Evolutionary conservation across 805 yeast genomes (phyloP), one percentile per base, ranked within the genome.

Genomic region (Barnettozyma pratensis): DNA sequence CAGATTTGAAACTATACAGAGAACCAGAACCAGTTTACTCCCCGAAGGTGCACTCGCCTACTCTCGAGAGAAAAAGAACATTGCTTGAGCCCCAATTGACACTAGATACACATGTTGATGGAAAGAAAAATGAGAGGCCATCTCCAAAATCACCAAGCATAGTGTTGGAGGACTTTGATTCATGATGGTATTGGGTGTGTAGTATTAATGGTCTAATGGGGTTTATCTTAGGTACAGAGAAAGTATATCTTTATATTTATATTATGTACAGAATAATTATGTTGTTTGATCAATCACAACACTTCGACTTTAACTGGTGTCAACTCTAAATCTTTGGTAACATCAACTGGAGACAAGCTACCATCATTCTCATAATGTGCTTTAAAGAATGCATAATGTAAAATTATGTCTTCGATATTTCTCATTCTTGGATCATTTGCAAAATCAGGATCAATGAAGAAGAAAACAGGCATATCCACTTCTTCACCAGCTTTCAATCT

Each of bases 401-500:
- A 76, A 9, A 90, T 88, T 41, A 92, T 79, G 65, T 91, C 96
- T 57, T 89, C 91, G 38, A 91, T 83, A 60, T 88, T 86, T 66
- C 91, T 80, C 95, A 94, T 88, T 34, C 81, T 75, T 5, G 99
- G 97, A 63, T 91, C 98, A 50, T 83, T 81, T 41, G 94, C 94
- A 67, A 86, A 92, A 56, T 91, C 98, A 0, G 98, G 98, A 64
- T 91, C 98, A 41, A 91, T 87, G 67, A 91, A 91, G 77, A 91
- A 94, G 70, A 94, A 94, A 7, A 94, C 88, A 0, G 99, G 99
- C 99, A 94, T 94, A 64, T 94, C 99, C 14, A 94, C 96, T 64
- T 94, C 97, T 68, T 94, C 99, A 7, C 97, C 97, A 3, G 97
- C 96, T 47, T 82, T 77, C 54, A 94, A 73, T 66, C 87, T 79